phyloP scores from a whole-genome alignment of 2,329 filamentous ascomycete genomes.

The Claviceps sp. region DNA sequence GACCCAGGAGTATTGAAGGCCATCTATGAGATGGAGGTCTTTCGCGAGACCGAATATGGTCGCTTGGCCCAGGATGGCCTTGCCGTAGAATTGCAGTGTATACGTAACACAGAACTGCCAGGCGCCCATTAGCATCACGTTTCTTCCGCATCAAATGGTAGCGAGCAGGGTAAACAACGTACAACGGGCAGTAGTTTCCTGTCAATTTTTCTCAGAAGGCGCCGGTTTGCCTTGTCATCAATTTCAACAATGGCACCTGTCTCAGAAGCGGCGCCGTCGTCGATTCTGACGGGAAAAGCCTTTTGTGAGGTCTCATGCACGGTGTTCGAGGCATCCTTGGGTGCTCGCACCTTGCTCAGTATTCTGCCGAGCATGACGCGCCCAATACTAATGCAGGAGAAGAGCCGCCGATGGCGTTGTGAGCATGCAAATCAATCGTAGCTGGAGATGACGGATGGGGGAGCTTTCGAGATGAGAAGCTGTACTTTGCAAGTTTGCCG shows the following conservation, averaged over 20 bases:
- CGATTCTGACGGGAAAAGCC: neutral
- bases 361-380: neutral
- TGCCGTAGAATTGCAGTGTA: slow-evolving; percentile 19
- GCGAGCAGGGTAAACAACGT: slow-evolving; percentile 1
- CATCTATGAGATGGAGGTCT: slow-evolving; percentile 15
- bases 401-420: neutral
- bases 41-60: slow-evolving; percentile 18
- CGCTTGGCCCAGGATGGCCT: slow-evolving; percentile 11
- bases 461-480: neutral
- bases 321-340: neutral
- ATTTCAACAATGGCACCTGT: neutral
- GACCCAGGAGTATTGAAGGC: slow-evolving; percentile 17
- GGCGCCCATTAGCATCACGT: neutral
- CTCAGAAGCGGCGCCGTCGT: neutral
- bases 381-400: neutral
- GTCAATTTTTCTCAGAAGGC: slow-evolving; percentile 7
- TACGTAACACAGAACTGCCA: slow-evolving; percentile 17
- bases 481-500: neutral
- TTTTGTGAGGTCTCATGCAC: neutral
- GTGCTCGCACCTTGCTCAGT: neutral
- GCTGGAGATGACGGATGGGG: neutral
- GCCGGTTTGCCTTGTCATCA: neutral
- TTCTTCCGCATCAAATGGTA: neutral
- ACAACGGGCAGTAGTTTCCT: slow-evolving; percentile 14
- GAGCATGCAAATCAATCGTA: neutral